Evolutionary conservation across 1,284 basidiomycete species (phyloP).

Genomic region (Cryptococcus sp.): DNA sequence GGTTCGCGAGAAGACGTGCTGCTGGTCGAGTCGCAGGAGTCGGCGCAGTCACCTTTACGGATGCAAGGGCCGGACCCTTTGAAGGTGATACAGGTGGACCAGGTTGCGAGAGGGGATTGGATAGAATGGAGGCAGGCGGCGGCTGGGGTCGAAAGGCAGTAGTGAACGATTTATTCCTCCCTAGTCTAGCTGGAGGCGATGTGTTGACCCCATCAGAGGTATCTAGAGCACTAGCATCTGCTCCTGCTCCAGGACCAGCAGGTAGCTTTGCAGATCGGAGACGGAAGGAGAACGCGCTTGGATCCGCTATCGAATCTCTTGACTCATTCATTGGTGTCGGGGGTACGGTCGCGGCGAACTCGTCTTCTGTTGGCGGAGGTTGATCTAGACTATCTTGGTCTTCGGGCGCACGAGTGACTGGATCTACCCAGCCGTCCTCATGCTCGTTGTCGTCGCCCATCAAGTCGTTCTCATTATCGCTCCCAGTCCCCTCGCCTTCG

Average conservation of each 20-base stretch:
- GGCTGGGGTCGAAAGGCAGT: constrained; percentile 4
- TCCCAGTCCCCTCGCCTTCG: constrained; percentile 10
- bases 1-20: constrained; percentile 42
- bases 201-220: neutral
- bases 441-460: constrained; percentile 5
- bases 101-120: constrained; percentile 23
- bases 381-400: constrained; percentile 15
- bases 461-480: constrained; percentile 10
- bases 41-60: constrained; percentile 2
- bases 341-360: constrained; percentile 24
- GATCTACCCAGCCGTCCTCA: constrained; percentile 41
- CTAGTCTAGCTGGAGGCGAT: neutral
- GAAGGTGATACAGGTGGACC: constrained; percentile 9
- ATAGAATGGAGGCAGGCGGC: constrained; percentile 25
- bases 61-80: constrained; percentile 5
- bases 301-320: constrained; percentile 2
- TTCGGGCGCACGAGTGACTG: constrained; percentile 44
- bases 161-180: neutral
- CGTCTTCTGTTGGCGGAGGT: constrained; percentile 23
- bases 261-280: constrained; percentile 31
- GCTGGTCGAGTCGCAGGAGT: neutral
- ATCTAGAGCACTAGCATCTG: neutral
- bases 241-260: neutral
- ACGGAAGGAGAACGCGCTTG: constrained; percentile 32
- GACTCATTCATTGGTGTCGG: neutral